Conservation (phyloP, 2,329 filamentous ascomycete genomes). For the Chrysoporthe puriensis region DNA sequence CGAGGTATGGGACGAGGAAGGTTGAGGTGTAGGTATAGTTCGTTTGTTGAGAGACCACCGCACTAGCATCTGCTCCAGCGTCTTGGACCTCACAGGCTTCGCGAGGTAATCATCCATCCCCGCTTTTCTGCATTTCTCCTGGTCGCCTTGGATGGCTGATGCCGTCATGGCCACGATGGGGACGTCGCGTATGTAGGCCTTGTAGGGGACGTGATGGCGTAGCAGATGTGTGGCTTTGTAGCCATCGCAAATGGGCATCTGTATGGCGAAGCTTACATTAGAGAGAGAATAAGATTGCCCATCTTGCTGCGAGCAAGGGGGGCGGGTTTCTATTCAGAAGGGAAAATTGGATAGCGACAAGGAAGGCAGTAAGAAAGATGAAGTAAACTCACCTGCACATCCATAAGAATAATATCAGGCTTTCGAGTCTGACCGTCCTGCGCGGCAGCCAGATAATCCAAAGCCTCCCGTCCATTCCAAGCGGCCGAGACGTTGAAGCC, state of each 20-base stretch:
- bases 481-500: constrained; percentile 72
- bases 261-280: neutral
- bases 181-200: constrained; percentile 57
- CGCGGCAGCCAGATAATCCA: constrained; percentile 70
- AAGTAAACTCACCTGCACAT: constrained; percentile 55
- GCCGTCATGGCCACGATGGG: constrained; percentile 61
- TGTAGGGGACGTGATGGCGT: constrained; percentile 69
- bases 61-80: constrained; percentile 47
- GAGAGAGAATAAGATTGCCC: neutral
- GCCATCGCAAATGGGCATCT: constrained; percentile 75
- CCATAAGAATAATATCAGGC: constrained; percentile 79
- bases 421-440: constrained; percentile 54
- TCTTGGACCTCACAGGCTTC: constrained; percentile 56
- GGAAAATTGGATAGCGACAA: neutral
- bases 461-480: constrained; percentile 78
- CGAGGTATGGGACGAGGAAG: constrained; percentile 11
- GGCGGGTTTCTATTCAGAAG: too few species aligned
- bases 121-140: constrained; percentile 54
- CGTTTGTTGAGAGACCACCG: constrained; percentile 34
- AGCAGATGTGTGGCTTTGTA: constrained; percentile 77
- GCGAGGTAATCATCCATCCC: constrained; percentile 61
- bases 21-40: constrained; percentile 10
- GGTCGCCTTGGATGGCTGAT: constrained; percentile 59
- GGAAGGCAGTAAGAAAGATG: too few species aligned
- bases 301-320: too few species aligned